phyloP scores from a whole-genome alignment of 805 yeast genomes.

The Kodamaea restingae region DNA sequence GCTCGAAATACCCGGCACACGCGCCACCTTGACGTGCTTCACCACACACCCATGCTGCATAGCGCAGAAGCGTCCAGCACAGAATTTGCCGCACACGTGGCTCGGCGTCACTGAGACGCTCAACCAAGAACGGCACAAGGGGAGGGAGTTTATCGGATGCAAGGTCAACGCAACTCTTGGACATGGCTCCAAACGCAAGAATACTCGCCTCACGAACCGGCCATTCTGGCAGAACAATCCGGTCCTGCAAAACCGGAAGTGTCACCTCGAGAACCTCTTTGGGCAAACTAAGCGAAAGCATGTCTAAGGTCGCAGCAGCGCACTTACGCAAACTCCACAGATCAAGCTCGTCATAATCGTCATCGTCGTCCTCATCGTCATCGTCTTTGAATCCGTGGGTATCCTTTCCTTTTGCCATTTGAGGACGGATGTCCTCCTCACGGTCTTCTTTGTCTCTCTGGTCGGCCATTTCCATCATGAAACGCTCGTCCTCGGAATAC shows the following conservation, averaged over 20 bases:
- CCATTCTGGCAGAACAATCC: slow-evolving; percentile 73
- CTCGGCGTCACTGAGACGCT: slow-evolving; percentile 68
- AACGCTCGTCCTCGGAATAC: slow-evolving; percentile 76
- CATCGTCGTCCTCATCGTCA: slow-evolving; percentile 58
- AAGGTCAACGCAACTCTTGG: slow-evolving; percentile 77
- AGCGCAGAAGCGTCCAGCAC: slow-evolving; percentile 93
- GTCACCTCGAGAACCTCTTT: slow-evolving; percentile 60
- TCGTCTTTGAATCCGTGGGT: slow-evolving; percentile 30
- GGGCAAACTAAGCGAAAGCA: slow-evolving; percentile 66
- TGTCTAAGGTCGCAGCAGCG: slow-evolving; percentile 88
- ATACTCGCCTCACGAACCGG: slow-evolving; percentile 90
- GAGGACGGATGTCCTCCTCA: slow-evolving; percentile 85
- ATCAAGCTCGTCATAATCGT: slow-evolving; percentile 66
- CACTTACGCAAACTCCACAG: slow-evolving; percentile 94
- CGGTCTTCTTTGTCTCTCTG: slow-evolving; percentile 75
- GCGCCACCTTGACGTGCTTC: slow-evolving; percentile 61
- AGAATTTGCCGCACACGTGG: slow-evolving; percentile 88
- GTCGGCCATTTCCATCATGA: slow-evolving; percentile 60
- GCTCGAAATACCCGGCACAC: slow-evolving; percentile 64
- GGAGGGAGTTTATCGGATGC: slow-evolving; percentile 72
- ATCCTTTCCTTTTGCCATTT: slow-evolving; percentile 61
- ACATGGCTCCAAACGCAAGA: slow-evolving; percentile 91
- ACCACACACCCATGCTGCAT: slow-evolving; percentile 73
- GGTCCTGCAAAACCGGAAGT: slow-evolving; percentile 71
- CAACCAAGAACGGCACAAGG: slow-evolving; percentile 79